phyloP scores from a whole-genome alignment of 352 stramenopile species.

The Blastocystis sp. region DNA sequence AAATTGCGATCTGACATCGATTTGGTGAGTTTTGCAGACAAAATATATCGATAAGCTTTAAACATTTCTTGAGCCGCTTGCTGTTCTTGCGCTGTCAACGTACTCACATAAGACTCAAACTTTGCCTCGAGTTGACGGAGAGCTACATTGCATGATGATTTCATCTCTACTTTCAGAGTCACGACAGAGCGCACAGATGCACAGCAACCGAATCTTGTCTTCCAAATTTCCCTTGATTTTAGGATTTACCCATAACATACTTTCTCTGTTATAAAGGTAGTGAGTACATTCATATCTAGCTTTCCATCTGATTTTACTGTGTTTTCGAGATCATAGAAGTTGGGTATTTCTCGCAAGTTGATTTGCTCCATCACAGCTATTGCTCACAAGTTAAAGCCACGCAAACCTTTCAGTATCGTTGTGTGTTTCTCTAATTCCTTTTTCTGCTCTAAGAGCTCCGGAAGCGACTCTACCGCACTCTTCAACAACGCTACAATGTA shows the following conservation, averaged over 20 bases:
- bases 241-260: constrained; percentile 67
- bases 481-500: constrained; percentile 65
- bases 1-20: constrained; percentile 7
- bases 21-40: neutral
- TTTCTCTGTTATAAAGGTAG: constrained; percentile 37
- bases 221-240: constrained; percentile 74
- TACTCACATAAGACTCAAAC: constrained; percentile 5
- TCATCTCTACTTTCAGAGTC: neutral
- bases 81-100: neutral
- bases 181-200: constrained; percentile 45
- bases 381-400: neutral
- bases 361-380: constrained; percentile 77
- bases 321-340: constrained; percentile 69
- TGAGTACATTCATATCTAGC: neutral
- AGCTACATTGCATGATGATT: neutral
- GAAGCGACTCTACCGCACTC: constrained; percentile 76
- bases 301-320: constrained; percentile 68
- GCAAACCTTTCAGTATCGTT: constrained; percentile 73
- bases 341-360: constrained; percentile 73
- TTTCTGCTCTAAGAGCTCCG: constrained; percentile 76
- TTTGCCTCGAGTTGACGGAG: neutral
- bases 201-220: constrained; percentile 77
- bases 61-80: neutral
- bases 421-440: constrained; percentile 81
- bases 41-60: constrained; percentile 48